phyloP scores from a whole-genome alignment of 768 basidiomycete genomes.

The Ephemerocybe angulata region DNA sequence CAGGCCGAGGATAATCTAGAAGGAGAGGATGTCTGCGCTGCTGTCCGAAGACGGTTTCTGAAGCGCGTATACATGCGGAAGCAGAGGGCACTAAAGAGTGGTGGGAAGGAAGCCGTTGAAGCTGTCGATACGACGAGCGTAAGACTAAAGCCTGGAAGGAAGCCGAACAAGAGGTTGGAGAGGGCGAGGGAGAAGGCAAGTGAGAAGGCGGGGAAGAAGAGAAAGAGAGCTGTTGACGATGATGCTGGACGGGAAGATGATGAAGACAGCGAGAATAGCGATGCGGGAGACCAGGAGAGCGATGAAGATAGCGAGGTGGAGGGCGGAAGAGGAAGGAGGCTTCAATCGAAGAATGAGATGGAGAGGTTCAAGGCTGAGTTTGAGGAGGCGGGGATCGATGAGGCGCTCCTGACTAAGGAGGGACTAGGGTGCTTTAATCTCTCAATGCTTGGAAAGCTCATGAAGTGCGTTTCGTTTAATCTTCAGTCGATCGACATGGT shows the following conservation, averaged over 20 bases:
- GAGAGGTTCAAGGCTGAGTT: constrained; percentile 36
- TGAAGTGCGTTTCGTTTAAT: constrained; percentile 30
- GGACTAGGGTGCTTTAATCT: constrained; percentile 51
- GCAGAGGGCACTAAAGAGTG: constrained; percentile 7
- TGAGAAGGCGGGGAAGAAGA: neutral
- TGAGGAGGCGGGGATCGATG: constrained; percentile 42
- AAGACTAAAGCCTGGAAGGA: constrained; percentile 7
- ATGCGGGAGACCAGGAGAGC: constrained; percentile 11
- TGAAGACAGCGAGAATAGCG: neutral
- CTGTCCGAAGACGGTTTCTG: constrained; percentile 10
- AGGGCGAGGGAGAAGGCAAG: neutral
- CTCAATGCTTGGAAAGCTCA: constrained; percentile 32
- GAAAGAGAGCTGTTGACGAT: too few species aligned
- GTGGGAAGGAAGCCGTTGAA: neutral
- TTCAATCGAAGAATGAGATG: neutral
- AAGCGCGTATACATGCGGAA: constrained; percentile 15
- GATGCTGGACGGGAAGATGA: constrained; percentile 8
- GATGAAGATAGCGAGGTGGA: constrained; percentile 19
- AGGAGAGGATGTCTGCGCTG: constrained; percentile 5
- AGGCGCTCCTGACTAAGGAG: constrained; percentile 34
- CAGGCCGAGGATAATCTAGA: neutral
- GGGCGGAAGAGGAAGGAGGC: constrained; percentile 4
- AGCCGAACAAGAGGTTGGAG: neutral
- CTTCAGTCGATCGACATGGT: neutral
- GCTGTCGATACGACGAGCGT: constrained; percentile 5